A percentile compares a stretch with the other conserved stretches of the same genome.
phyloP scores from a whole-genome alignment of 352 stramenopile species.

The Globisporangium alternatum region DNA sequence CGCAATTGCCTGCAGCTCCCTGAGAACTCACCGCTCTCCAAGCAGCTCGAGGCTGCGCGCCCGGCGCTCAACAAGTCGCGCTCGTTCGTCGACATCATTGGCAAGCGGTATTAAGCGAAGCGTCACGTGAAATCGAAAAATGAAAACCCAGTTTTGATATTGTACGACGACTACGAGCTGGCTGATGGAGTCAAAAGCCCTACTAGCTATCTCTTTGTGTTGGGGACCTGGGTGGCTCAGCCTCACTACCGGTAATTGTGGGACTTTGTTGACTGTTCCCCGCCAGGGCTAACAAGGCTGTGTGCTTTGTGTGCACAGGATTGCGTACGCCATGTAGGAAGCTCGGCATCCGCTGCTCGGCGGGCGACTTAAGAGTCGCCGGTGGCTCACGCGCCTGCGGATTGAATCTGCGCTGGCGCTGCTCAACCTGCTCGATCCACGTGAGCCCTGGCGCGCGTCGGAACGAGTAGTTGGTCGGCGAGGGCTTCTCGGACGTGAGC shows the following conservation, averaged over 20 bases:
- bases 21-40: constrained; percentile 51
- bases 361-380: constrained; percentile 4
- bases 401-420: constrained; percentile 38
- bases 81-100: constrained; percentile 49
- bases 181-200: too few relatives aligned
- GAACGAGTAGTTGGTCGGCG: constrained; percentile 53
- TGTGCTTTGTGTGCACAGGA: constrained; percentile 28
- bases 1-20: constrained; percentile 49
- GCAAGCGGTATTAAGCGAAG: constrained; percentile 12
- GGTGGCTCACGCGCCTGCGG: constrained; percentile 27
- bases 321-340: constrained; percentile 52
- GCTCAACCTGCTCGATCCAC: constrained; percentile 76
- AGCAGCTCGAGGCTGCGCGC: constrained; percentile 35
- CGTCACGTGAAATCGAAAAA: background rate
- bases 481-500: constrained; percentile 58
- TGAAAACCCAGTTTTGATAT: constrained; percentile 9
- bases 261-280: background rate
- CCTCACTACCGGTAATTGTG: background rate
- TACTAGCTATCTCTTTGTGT: background rate
- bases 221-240: background rate
- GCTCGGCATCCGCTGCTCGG: constrained; percentile 40
- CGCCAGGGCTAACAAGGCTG: constrained; percentile 4
- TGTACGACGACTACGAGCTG: too few relatives aligned
- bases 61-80: constrained; percentile 24
- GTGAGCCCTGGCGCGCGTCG: constrained; percentile 38